These are phyloP conservation scores for Intubia oerlemansii DNA, from an alignment of 2,329 filamentous ascomycete genomes.

Conservation along the genomic window DNA sequence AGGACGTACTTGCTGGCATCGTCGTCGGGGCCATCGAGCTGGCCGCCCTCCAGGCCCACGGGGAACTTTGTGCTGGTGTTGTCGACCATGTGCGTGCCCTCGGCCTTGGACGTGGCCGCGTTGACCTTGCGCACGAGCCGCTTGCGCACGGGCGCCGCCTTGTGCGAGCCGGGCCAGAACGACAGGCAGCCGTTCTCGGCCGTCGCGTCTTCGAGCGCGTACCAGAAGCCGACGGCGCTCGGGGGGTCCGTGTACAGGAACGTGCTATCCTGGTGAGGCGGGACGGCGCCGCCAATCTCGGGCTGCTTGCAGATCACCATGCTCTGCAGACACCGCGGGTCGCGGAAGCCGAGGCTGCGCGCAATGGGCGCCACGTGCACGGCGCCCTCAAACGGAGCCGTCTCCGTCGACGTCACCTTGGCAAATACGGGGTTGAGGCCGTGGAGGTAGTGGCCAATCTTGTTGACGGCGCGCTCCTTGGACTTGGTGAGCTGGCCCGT, in stretches of 20 bases:
- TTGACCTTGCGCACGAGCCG: slow-evolving; percentile 49
- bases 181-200: slow-evolving; percentile 71
- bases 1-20: too few species aligned
- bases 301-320: slow-evolving; percentile 99
- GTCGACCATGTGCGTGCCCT: slow-evolving; percentile 46
- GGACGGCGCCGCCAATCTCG: slow-evolving; percentile 81
- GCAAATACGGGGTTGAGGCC: slow-evolving; percentile 45
- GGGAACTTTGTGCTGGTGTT: slow-evolving; percentile 46
- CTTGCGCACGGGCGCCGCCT: slow-evolving; percentile 43
- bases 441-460: slow-evolving; percentile 66
- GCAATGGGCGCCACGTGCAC: slow-evolving; percentile 39
- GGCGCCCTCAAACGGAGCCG: slow-evolving; percentile 17
- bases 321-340: slow-evolving; percentile 66
- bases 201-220: slow-evolving; percentile 83
- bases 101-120: too few species aligned
- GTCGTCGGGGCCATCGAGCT: slow-evolving; percentile 8
- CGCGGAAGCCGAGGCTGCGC: slow-evolving; percentile 45
- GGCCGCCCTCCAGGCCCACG: slow-evolving; percentile 19
- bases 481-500: slow-evolving; percentile 48
- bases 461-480: slow-evolving; percentile 73
- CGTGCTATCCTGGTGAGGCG: slow-evolving; percentile 76
- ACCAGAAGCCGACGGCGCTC: slow-evolving; percentile 89
- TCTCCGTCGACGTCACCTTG: slow-evolving; percentile 20
- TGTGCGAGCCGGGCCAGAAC: slow-evolving; percentile 66
- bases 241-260: slow-evolving; percentile 84